Evolutionary conservation across 768 basidiomycete genomes (phyloP).

Genomic region (Podaxis pistillaris): DNA sequence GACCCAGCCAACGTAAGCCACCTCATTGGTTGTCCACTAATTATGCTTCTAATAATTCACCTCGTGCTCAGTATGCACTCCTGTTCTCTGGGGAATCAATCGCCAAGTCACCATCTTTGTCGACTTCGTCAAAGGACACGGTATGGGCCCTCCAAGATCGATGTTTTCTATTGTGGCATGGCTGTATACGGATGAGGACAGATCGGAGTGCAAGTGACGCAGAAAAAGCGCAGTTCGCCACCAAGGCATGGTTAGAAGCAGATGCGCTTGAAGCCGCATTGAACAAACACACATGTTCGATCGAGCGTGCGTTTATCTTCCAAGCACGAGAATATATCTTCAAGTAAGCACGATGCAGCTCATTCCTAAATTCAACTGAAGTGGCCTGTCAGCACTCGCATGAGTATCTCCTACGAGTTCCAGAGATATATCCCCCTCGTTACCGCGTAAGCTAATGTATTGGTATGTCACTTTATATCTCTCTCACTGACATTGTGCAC

Average conservation of each 20-base stretch:
- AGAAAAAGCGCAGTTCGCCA: constrained; percentile 60
- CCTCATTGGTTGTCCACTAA: background rate
- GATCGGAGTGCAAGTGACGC: constrained; percentile 36
- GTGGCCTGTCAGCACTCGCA: constrained; percentile 49
- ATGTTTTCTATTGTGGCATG: constrained; percentile 70
- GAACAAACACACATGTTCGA: constrained; percentile 60
- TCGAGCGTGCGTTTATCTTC: constrained; percentile 68
- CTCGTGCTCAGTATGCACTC: constrained; percentile 53
- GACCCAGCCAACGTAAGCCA: constrained; percentile 65
- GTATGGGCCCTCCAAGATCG: constrained; percentile 77
- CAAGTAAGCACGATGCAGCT: constrained; percentile 52
- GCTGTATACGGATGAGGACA: constrained; percentile 62
- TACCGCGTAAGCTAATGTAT: constrained; percentile 40
- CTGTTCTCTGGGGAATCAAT: constrained; percentile 75
- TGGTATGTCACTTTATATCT: background rate
- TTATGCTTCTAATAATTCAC: constrained; percentile 2
- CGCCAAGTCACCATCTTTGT: constrained; percentile 29
- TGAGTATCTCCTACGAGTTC: constrained; percentile 71
- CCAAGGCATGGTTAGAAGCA: constrained; percentile 69
- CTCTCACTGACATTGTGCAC: background rate
- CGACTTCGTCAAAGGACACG: constrained; percentile 54
- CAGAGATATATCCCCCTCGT: constrained; percentile 61
- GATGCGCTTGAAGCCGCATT: constrained; percentile 64
- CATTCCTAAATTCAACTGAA: constrained; percentile 1
- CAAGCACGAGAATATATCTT: constrained; percentile 74